Evolutionary conservation across 2,329 filamentous ascomycete species (phyloP), one percentile per base, ranked within the genome.

Genomic region (Orbilia blumenaviensis): DNA sequence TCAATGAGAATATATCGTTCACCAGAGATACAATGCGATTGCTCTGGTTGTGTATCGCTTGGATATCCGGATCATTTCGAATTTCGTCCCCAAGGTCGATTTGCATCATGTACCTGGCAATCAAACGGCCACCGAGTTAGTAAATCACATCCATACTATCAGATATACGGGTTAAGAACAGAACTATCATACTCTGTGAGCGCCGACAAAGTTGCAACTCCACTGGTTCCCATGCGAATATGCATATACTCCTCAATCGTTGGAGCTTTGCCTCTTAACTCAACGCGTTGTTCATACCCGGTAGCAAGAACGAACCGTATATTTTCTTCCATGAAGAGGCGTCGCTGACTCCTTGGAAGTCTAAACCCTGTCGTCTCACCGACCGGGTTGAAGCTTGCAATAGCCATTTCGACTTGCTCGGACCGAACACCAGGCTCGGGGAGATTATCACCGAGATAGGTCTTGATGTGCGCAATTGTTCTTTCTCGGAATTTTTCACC

Each of bases 191-290:
- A 50, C 60, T 64, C 60, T 12, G 42, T 64, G 4, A 52, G 42
- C 23, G 18, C 16, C 2, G 25, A 69, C 23, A 63, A 25, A 27
- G 23, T 56, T 46, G 23, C 60, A 38, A 71, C 66, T 8, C 56
- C 78, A 41, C 78, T 69, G 8, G 78, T 78, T 1, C 67, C 68
- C 54, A 68, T 62, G 3, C 78, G 66, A 7, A 52, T 58, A 2
- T 56, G 62, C 56, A 79, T 48, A 27, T 79, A 79, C 18, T 79
- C 68, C 9, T 78, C 64, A n/a, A 79, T 68, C 2, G 60, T 78
- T 1, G 78, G 78, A 0, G 68, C 77, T 8, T 38, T 21, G 9
- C 77, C 77, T 14, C 78, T 73, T n/a, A 77, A 38, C 56, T 79
- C 78, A 4, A 61, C 76, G 14, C 48, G 58, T 64, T 79, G 73